Evolutionary conservation across 805 yeast species (phyloP).

Genomic region (Kodamaea kaohsiungensis): DNA sequence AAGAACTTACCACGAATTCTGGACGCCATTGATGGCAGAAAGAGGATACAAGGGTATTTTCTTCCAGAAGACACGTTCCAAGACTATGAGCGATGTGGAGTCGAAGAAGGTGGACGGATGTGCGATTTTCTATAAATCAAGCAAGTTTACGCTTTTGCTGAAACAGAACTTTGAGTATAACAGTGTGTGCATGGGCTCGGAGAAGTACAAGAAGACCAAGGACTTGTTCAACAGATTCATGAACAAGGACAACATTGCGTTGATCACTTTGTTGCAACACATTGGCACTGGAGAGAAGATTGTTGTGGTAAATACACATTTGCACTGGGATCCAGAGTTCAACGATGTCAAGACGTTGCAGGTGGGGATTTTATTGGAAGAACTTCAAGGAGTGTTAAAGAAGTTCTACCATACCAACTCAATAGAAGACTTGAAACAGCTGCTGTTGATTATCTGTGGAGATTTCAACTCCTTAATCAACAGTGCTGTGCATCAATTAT

Average conservation of each 20-base stretch:
- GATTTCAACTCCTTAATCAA: slow-evolving; percentile 88
- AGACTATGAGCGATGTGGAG: slow-evolving; percentile 79
- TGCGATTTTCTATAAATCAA: slow-evolving; percentile 81
- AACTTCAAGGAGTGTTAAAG: slow-evolving; percentile 67
- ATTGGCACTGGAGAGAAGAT: slow-evolving; percentile 68
- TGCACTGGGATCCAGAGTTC: slow-evolving; percentile 97
- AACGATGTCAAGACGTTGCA: slow-evolving; percentile 96
- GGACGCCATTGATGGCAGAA: slow-evolving; percentile 72
- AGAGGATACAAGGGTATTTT: slow-evolving; percentile 81
- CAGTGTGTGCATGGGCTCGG: slow-evolving; percentile 74
- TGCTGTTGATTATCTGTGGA: slow-evolving; percentile 88
- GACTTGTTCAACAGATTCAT: slow-evolving; percentile 95
- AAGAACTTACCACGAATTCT: slow-evolving; percentile 78
- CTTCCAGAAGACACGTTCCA: slow-evolving; percentile 87
- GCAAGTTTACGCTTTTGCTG: slow-evolving; percentile 68
- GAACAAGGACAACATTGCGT: slow-evolving; percentile 92
- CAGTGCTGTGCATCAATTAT: slow-evolving; percentile 90
- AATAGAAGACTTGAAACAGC: slow-evolving; percentile 53
- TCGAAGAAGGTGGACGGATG: slow-evolving; percentile 96
- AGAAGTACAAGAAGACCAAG: slow-evolving; percentile 86
- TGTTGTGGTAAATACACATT: slow-evolving; percentile 84
- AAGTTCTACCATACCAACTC: slow-evolving; percentile 46
- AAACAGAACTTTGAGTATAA: slow-evolving; percentile 82
- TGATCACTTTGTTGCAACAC: slow-evolving; percentile 74
- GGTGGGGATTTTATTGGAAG: slow-evolving; percentile 88